These are phyloP conservation scores for Acanthamoeba sp. DNA, from an alignment of 208 protist genomes.

Conservation along the genomic window DNA sequence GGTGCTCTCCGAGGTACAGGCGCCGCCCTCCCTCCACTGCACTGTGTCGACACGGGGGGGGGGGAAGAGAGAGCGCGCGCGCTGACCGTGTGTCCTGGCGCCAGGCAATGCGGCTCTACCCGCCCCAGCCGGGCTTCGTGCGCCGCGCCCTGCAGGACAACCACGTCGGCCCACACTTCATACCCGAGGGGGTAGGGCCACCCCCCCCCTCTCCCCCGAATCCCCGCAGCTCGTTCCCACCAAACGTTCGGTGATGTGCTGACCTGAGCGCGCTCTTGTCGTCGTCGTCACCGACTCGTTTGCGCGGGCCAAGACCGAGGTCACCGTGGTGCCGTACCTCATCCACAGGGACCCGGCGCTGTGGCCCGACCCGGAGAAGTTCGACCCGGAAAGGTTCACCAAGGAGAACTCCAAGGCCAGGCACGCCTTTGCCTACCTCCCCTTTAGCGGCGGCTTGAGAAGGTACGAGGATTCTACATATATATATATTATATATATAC, in stretches of 20 bases:
- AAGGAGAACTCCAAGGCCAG: constrained; percentile 48
- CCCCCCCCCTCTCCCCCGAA: background rate
- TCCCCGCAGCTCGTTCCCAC: background rate
- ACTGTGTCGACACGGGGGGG: too few species aligned
- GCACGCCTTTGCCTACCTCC: constrained; percentile 66
- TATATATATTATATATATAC: background rate
- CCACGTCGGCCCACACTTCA: background rate
- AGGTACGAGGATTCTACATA: background rate
- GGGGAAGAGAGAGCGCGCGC: too few species aligned
- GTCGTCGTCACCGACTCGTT: too few species aligned
- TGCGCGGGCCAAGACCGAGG: background rate
- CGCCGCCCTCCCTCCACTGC: too few species aligned
- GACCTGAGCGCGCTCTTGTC: too few species aligned
- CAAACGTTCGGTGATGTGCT: too few species aligned
- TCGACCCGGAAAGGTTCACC: constrained; percentile 74
- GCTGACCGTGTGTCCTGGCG: too few species aligned
- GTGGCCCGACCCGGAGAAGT: constrained; percentile 54
- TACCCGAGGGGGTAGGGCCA: background rate
- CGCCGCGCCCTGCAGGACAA: background rate
- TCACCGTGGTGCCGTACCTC: constrained; percentile 39
- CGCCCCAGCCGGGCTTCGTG: background rate
- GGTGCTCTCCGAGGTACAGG: constrained; percentile 11
- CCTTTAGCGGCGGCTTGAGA: constrained; percentile 71
- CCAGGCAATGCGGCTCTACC: constrained; percentile 61
- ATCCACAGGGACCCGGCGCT: constrained; percentile 45